Base-by-base conservation (phyloP, 176 grass and related monocot species). In the Thalia dealbata region DNA sequence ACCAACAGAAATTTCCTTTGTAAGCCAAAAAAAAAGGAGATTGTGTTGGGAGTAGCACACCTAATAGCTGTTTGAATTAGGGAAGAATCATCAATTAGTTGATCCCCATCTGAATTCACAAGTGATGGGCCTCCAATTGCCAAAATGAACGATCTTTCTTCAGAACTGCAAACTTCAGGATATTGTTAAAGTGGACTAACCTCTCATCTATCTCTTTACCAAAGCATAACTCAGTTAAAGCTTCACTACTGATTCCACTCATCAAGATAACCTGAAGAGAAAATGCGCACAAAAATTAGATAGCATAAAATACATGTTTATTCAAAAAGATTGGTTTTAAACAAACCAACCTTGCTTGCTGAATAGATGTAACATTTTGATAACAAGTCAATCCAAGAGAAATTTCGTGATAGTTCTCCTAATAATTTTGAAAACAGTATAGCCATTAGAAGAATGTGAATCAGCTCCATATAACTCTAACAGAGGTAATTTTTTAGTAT, bases 21-120 rank as follows among this genome's bases (percentile, higher is more conserved):
- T 22, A 21, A 43, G 52, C 14, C 3, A n/a, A 52, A 41, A 74
- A 50, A 62, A 61, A 60, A 54, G 59, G n/a, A 61, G 18, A 74
- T 27, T 68, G n/a, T 4, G n/a, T 48, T 28, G 63, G 1, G 15
- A 72, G 24, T 18, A 72, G 6, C 15, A 61, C 61, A 95, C 95
- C 95, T 93, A 43, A 95, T 84, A 84, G 95, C 95, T 15, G 95
- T 79, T 82, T 74, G 85, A 87, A 99, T 93, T 69, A 99, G 78
- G 44, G 90, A 89, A 79, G 88, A 88, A 82, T 75, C 64, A 81
- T 92, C 82, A 79, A 81, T 60, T 14, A 60, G 70, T 0, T 83
- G 85, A 68, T 95, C 83, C 59, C 90, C 95, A 71, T 99, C 95
- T 59, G 88, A 76, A 74, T 77, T 30, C 52, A 77, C 77, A 91